A percentile compares a stretch with the other conserved stretches of the same genome.
Evolutionary conservation across 2,329 filamentous ascomycete species (phyloP).

Genomic region (Claviceps sp.): DNA sequence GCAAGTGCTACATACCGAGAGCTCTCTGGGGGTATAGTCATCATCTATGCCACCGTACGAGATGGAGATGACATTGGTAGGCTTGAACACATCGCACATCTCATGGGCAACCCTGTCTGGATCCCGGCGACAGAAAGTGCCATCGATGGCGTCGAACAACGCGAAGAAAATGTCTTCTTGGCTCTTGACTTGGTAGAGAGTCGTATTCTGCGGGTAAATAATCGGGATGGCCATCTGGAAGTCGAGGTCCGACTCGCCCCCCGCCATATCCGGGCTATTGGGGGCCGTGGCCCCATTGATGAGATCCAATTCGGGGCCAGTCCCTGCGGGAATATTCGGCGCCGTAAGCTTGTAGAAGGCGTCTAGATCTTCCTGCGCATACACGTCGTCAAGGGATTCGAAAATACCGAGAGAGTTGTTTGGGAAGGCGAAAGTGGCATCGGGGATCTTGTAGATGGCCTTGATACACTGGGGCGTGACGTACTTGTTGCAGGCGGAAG

Average conservation of each 20-base stretch:
- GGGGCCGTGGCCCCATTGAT: conserved; percentile 35
- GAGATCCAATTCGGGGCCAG: conserved; percentile 28
- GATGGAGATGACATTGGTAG: conserved; percentile 24
- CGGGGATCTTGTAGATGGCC: conserved; percentile 32
- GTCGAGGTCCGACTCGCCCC: conserved; percentile 39
- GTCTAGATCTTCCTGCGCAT: conserved; percentile 34
- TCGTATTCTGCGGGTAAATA: conserved; percentile 36
- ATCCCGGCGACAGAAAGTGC: conserved; percentile 34
- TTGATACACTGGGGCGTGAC: conserved; percentile 45
- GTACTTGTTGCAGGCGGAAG: conserved; percentile 30
- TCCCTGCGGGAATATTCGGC: conserved; percentile 25
- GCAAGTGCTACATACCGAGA: conserved; percentile 10
- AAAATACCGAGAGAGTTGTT: conserved; percentile 38
- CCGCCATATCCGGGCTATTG: conserved; percentile 15
- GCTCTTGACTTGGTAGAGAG: conserved; percentile 30
- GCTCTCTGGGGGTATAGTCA: conserved; percentile 32
- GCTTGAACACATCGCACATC: conserved; percentile 13
- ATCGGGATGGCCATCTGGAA: conserved; percentile 39
- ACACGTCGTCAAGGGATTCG: conserved; percentile 37
- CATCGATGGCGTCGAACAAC: conserved; percentile 35
- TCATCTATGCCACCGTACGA: conserved; percentile 21
- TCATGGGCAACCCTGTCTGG: conserved; percentile 30
- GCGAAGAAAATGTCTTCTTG: conserved; percentile 26
- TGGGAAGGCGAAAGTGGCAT: conserved; percentile 18
- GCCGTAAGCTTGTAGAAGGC: conserved; percentile 32